Conservation (phyloP, 192 early-diverging fungal species). For the Entophlyctis luteolus region DNA sequence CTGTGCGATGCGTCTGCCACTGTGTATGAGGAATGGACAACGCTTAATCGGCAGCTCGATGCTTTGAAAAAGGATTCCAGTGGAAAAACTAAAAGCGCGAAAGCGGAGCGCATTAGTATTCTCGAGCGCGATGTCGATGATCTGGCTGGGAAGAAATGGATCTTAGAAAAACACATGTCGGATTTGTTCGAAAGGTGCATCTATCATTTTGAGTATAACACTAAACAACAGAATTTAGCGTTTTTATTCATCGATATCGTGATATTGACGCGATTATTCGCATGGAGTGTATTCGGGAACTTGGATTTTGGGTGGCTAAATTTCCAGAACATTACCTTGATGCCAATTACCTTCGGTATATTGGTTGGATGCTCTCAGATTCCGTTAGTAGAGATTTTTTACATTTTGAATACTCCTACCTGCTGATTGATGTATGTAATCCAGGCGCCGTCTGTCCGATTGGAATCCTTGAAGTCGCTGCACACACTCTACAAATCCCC, state of each 20-base stretch:
- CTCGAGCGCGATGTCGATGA: conserved; percentile 43
- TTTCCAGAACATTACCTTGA: conserved; percentile 72
- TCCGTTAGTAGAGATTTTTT: conserved; percentile 32
- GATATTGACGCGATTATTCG: conserved; percentile 85
- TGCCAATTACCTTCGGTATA: conserved; percentile 70
- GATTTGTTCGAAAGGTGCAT: conserved; percentile 74
- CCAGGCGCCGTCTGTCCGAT: conserved; percentile 46
- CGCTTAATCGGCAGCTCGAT: conserved; percentile 67
- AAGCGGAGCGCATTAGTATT: conserved; percentile 19
- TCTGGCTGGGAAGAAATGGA: conserved; percentile 54
- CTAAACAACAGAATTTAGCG: conserved; percentile 39
- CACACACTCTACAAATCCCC: conserved; percentile 47
- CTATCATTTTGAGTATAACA: neutral
- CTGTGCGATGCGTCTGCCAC: conserved; percentile 68
- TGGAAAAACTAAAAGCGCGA: conserved; percentile 20
- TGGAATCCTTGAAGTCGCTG: conserved; percentile 66
- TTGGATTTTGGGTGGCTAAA: conserved; percentile 72
- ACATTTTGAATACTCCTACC: neutral
- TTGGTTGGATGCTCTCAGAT: conserved; percentile 87
- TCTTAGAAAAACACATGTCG: conserved; percentile 56
- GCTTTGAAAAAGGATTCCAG: conserved; percentile 45
- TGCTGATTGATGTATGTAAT: neutral
- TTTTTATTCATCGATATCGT: conserved; percentile 86
- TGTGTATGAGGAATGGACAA: conserved; percentile 56
- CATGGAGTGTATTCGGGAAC: conserved; percentile 72